Percentiles rank a stretch among this genome's conserved stretches.
Evolutionary conservation across 2,329 filamentous ascomycete species (phyloP).

Genomic region (Aspergillus sp.): DNA sequence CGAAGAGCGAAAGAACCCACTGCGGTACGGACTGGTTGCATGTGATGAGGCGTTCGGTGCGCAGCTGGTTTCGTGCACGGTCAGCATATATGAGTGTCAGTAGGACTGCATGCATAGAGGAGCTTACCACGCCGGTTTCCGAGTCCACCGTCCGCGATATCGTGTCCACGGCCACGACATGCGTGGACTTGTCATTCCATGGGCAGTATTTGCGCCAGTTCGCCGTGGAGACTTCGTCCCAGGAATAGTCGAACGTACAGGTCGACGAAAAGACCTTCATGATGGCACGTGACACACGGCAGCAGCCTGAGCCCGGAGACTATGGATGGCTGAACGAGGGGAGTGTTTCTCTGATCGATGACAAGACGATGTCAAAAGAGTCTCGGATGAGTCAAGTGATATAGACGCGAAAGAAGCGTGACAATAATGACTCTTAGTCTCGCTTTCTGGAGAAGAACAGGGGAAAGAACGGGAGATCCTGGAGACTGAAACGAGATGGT

Average conservation of each 20-base stretch:
- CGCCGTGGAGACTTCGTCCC: slow-evolving; percentile 94
- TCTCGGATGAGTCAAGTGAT: neutral
- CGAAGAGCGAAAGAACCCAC: slow-evolving; percentile 72
- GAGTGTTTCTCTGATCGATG: neutral
- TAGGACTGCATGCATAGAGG: too few species aligned
- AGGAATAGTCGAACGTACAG: slow-evolving; percentile 94
- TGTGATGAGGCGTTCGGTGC: slow-evolving; percentile 66
- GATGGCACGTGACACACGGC: slow-evolving; percentile 16
- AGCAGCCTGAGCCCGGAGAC: slow-evolving; percentile 2
- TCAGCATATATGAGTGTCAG: too few species aligned
- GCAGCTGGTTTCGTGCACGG: slow-evolving; percentile 50
- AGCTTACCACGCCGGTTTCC: slow-evolving; percentile 64
- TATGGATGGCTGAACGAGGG: neutral
- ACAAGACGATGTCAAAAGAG: slow-evolving; percentile 2
- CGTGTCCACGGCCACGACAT: slow-evolving; percentile 94
- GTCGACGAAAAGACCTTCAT: slow-evolving; percentile 97
- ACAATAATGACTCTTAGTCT: too few species aligned
- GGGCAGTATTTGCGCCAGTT: slow-evolving; percentile 99
- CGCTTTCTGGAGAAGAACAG: neutral
- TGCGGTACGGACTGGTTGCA: slow-evolving; percentile 49
- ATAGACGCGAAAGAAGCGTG: neutral
- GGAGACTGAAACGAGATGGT: neutral
- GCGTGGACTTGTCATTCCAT: slow-evolving; percentile 98
- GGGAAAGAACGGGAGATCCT: neutral
- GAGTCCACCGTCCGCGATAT: slow-evolving; percentile 69